Base-by-base conservation (phyloP, 2,329 filamentous ascomycete species). In the Triangularia verruculosa region DNA sequence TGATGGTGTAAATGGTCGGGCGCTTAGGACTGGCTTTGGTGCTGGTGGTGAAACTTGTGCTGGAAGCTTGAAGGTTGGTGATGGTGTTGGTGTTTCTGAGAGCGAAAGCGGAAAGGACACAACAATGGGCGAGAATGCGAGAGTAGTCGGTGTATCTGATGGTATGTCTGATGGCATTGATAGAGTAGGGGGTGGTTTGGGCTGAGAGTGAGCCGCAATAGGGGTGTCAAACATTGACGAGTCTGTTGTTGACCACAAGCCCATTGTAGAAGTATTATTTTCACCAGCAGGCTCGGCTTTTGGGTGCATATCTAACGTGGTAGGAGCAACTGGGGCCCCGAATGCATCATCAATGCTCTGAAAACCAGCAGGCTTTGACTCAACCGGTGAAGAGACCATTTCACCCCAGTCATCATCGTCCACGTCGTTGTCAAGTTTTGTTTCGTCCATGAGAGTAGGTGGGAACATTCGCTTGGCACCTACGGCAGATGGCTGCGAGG, bases 361-460 rank as follows among this genome's bases (percentile, higher is more conserved):
- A 32, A 64, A 59, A 1, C 28, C 57, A 43, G 47, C 28, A 4
- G 61, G 59, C 12, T 67, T 61, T 3, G 61, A 34, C 0, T 57
- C 57, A 4, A 64, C 59, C 2, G 71, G 78, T 3, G 79, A 80
- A 7, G 76, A 77, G 1, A 87, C 77, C 84, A 87, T 87, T 65
- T 87, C 84, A 1, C 84, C 84, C 84, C 84, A 87, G 39, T 86
- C 83, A 1, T 85, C 82, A 4, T 84, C 80, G 0, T 80, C 68
- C 30, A 68, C 61, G 1, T 65, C 57, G 1, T 47, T 28, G 12
- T 20, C 54, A 15, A 28, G 47, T 5, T 28, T 20, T 28, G 57
- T 12, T 39, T 24, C 24, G 25, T 2, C 5, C 8, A 13, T 52
- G 3, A 13, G 51, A 11, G 51, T 4, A 13, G 51, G 17, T 53